A percentile compares a stretch with the other conserved stretches of the same genome.
Evolutionary conservation across 495 filamentous ascomycete genomes (phyloP).

Genomic region (Aspergillus haitiensis): DNA sequence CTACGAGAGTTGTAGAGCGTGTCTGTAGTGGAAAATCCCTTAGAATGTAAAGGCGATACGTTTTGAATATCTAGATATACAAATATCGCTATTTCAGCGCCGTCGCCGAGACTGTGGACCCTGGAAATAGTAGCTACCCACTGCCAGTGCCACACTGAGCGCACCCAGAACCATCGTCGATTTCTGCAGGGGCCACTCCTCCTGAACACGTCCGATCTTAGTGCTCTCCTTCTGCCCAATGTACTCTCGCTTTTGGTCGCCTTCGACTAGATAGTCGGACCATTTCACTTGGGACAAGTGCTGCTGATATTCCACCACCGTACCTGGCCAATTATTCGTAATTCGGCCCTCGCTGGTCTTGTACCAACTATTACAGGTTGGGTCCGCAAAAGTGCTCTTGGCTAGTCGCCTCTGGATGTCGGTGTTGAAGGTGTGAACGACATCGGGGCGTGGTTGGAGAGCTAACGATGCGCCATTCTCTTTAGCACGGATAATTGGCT

Average conservation of each 20-base stretch:
- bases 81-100: neutral
- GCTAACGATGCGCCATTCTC: constrained; percentile 36
- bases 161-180: constrained; percentile 8
- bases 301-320: constrained; percentile 52
- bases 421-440: constrained; percentile 46
- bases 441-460: constrained; percentile 37
- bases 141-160: constrained; percentile 6
- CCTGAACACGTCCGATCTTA: constrained; percentile 39
- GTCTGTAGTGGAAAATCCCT: too few relatives aligned
- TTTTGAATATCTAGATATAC: too few relatives aligned
- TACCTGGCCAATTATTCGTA: constrained; percentile 58
- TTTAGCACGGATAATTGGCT: constrained; percentile 39
- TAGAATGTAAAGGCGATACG: too few relatives aligned
- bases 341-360: constrained; percentile 53
- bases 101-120: neutral
- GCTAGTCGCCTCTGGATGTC: constrained; percentile 44
- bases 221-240: constrained; percentile 35
- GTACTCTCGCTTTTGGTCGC: constrained; percentile 29
- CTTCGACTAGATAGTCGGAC: constrained; percentile 48
- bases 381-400: constrained; percentile 51
- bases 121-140: constrained; percentile 14
- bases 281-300: constrained; percentile 44
- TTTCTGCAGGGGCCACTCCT: constrained; percentile 15
- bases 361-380: constrained; percentile 56
- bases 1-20: too few relatives aligned